Evolutionary conservation across 2,329 filamentous ascomycete species (phyloP).

Genomic region (Trichoderma cornu-damae): DNA sequence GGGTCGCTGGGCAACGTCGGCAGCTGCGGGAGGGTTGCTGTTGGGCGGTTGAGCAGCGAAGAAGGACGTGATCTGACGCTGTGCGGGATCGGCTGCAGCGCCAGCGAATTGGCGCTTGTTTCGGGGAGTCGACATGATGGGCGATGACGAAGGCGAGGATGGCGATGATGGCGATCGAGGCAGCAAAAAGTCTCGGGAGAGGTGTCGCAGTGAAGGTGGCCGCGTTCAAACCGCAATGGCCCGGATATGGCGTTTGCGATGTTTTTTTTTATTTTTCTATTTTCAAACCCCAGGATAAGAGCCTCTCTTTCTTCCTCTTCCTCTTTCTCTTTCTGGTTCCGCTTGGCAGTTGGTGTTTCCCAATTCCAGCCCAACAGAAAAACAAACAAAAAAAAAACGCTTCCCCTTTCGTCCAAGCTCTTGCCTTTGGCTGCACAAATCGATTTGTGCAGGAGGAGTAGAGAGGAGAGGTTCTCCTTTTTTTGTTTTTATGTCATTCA

Average conservation of each 20-base stretch:
- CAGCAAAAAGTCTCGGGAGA: not conserved
- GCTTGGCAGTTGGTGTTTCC: not conserved
- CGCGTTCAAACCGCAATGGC: not conserved
- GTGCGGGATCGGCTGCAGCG: constrained; percentile 51
- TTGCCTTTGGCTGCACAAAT: not conserved
- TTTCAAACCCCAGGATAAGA: not conserved
- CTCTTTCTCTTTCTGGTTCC: not conserved
- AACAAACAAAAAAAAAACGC: not conserved
- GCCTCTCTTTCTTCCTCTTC: not conserved
- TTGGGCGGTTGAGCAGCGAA: constrained; percentile 43
- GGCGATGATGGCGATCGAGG: not conserved
- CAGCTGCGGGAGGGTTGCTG: constrained; percentile 34
- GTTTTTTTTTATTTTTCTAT: too few relatives aligned
- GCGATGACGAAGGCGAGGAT: not conserved
- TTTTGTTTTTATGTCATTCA: not conserved
- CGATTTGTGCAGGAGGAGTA: constrained; percentile 2
- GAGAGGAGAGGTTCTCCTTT: too few relatives aligned
- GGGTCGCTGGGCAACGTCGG: constrained; percentile 36
- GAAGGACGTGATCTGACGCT: constrained; percentile 61
- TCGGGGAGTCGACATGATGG: constrained; percentile 48
- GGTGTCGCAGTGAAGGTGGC: not conserved
- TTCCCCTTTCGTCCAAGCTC: constrained; percentile 4
- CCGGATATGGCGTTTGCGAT: constrained; percentile 7
- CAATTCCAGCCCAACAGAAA: not conserved
- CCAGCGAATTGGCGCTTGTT: constrained; percentile 59